phyloP scores from a whole-genome alignment of 495 filamentous ascomycete genomes.

The Entonaema liquescens region DNA sequence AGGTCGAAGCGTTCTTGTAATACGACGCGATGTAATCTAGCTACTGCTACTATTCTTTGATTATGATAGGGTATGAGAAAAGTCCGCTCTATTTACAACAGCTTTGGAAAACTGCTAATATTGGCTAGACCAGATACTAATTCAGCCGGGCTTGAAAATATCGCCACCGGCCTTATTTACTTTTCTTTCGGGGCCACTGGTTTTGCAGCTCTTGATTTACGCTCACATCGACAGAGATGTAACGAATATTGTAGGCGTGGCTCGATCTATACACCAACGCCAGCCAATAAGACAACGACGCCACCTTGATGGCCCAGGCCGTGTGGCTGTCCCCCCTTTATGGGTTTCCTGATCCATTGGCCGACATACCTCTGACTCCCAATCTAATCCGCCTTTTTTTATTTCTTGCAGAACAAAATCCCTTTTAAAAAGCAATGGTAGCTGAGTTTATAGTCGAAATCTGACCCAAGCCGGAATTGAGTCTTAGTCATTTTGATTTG shows the following conservation, averaged over 20 bases:
- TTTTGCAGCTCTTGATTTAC: background rate
- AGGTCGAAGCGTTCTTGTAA: background rate
- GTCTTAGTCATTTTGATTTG: background rate
- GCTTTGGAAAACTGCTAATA: background rate
- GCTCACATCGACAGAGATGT: background rate
- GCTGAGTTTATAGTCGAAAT: background rate
- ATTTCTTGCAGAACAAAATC: background rate
- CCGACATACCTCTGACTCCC: background rate
- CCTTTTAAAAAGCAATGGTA: background rate
- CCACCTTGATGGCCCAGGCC: background rate
- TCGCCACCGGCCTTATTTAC: background rate
- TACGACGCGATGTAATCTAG: background rate
- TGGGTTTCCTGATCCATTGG: background rate
- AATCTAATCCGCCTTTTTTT: background rate
- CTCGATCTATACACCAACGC: background rate
- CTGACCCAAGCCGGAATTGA: background rate
- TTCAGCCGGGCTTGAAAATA: background rate
- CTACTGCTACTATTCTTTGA: background rate
- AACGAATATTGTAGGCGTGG: background rate
- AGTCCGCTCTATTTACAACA: background rate
- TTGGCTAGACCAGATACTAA: background rate
- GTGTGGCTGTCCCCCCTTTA: background rate
- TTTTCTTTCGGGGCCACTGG: background rate
- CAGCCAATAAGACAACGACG: background rate
- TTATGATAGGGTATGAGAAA: background rate